Percentiles rank a stretch among this genome's conserved stretches.
These are phyloP conservation scores for Rhizopogon vinicolor DNA, from an alignment of 768 basidiomycete genomes.

Conservation along the genomic window DNA sequence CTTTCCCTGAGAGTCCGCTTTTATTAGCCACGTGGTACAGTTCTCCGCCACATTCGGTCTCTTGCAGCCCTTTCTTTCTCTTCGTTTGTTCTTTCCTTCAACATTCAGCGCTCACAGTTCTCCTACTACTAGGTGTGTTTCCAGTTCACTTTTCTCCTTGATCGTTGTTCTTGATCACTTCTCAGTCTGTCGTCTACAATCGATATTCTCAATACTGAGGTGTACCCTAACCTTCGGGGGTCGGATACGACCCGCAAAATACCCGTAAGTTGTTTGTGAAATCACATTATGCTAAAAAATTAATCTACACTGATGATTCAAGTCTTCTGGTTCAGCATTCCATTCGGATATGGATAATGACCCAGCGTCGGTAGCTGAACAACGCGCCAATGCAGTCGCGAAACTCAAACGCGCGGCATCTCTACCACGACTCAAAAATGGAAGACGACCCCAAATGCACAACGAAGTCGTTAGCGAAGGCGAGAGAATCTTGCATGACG, in stretches of 20 bases:
- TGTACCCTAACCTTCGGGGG: conserved; percentile 6
- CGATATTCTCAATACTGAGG: conserved; percentile 3
- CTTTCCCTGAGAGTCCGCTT: background rate
- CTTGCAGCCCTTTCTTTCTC: conserved; percentile 12
- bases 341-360: conserved; percentile 29
- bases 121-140: conserved; percentile 1
- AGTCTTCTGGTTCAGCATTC: conserved; percentile 2
- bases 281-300: background rate
- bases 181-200: background rate
- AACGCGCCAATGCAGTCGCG: conserved; percentile 83
- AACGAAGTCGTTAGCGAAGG: conserved; percentile 80
- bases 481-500: conserved; percentile 50
- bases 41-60: conserved; percentile 11
- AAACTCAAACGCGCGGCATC: conserved; percentile 92
- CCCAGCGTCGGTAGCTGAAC: conserved; percentile 53
- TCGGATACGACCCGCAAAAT: conserved; percentile 5
- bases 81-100: conserved; percentile 8
- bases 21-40: conserved; percentile 10
- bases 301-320: background rate
- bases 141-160: background rate
- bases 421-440: conserved; percentile 87
- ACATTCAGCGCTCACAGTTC: background rate
- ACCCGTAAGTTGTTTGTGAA: conserved; percentile 2
- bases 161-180: background rate
- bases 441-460: conserved; percentile 84